Base-by-base conservation (phyloP, 257 asterid species). In the Hygrophila difformis region DNA sequence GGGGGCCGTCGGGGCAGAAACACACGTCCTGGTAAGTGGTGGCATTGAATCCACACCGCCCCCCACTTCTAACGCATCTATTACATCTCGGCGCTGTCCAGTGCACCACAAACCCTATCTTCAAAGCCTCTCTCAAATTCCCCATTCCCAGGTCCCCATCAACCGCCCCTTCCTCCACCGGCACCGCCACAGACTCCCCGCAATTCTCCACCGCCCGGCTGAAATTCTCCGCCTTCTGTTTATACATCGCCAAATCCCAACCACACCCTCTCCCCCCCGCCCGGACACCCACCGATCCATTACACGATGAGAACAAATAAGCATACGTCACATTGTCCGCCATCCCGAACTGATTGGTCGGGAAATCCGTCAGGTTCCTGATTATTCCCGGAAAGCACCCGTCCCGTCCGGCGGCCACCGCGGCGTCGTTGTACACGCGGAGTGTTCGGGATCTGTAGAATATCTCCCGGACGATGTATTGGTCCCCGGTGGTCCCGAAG, bases 1-100 rank as follows among this genome's bases (percentile, higher is more conserved):
- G 77, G 26, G 75, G 74, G 23, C 82, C 62, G 16, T 70, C 66
- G 0, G 73, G 44, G 51, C 89, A 75, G 42, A 53, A 75, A 47
- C 89, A 79, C 47, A 12, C 3, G 6, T 69, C 64, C 8, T 14
- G 12, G 33, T 7, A 26, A 21, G 22, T 18, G 0, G 3, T 15
- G 1, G 2, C 10, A 12, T 62, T 56, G 28, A 59, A 69, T 1
- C 85, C 85, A 34, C 78, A 76, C n/a, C 53, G 55, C 2, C 85
- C 85, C 7, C 76, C 63, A 23, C 81, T 76, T 1, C 0, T 1
- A 43, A 14, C 15, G 12, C 85, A 76, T 1, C 1, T 37, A 7
- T 40, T 15, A 45, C 81, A 70, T 0, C 61, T 45, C 47, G 13
- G 14, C 0, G 53, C 69, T 12, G 11, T 55, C 68, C 63, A 55